A percentile compares a stretch with the other conserved stretches of the same genome.
Conservation (phyloP, 1,139 yeast species). For the Magnusiomyces sp. region DNA sequence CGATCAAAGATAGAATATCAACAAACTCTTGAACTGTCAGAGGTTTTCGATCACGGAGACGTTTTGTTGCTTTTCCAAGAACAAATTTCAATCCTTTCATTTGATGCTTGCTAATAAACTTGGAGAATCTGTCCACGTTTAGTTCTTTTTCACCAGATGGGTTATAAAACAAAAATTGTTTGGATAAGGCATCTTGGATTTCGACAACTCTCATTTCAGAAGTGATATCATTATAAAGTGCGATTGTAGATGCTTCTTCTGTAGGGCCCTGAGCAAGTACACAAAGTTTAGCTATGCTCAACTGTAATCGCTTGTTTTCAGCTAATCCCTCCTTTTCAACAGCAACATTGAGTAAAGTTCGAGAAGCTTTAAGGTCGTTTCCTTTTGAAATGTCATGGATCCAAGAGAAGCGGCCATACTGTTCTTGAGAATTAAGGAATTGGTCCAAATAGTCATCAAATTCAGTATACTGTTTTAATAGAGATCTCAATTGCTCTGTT, state of each 20-base stretch:
- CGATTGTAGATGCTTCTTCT: too few species aligned
- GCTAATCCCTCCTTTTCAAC: slow-evolving; percentile 35
- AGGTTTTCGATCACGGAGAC: slow-evolving; percentile 36
- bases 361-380: slow-evolving; percentile 45
- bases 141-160: slow-evolving; percentile 1
- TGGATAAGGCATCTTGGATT: slow-evolving; percentile 15
- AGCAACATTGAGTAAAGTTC: slow-evolving; percentile 31
- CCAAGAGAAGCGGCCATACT: slow-evolving; percentile 63
- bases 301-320: slow-evolving; percentile 46
- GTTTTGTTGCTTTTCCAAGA: slow-evolving; percentile 30
- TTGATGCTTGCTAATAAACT: slow-evolving; percentile 9
- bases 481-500: slow-evolving; percentile 43
- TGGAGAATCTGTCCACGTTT: slow-evolving; percentile 5
- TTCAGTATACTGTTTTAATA: slow-evolving; percentile 52
- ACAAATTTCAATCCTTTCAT: slow-evolving; percentile 16
- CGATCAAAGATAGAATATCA: slow-evolving; percentile 48
- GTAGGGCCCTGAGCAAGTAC: slow-evolving; percentile 27
- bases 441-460: slow-evolving; percentile 43
- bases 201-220: slow-evolving; percentile 2
- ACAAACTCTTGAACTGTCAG: slow-evolving; percentile 44
- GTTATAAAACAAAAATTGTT: slow-evolving; percentile 4
- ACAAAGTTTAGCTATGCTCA: slow-evolving; percentile 62
- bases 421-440: slow-evolving; percentile 42
- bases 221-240: too few species aligned
- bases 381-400: slow-evolving; percentile 51